These are phyloP conservation scores for Tanozyma kutaoensis DNA, from an alignment of 805 yeast genomes.

Conservation along the genomic window DNA sequence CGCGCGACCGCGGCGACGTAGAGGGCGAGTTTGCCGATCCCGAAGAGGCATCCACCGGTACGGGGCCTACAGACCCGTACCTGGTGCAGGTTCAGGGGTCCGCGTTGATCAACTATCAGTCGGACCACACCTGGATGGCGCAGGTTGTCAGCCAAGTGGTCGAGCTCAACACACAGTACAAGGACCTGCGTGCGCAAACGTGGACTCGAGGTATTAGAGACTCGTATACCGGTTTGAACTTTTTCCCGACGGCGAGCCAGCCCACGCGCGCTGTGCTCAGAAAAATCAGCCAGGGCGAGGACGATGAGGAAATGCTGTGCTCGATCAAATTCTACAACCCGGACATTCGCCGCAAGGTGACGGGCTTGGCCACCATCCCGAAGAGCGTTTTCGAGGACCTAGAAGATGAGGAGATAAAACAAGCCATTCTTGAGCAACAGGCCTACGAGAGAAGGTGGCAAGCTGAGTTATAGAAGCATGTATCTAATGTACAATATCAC, in stretches of 20 bases:
- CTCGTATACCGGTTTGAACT: conserved; percentile 70
- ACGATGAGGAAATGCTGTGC: conserved; percentile 21
- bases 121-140: conserved; percentile 71
- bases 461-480: conserved; percentile 1
- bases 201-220: conserved; percentile 55
- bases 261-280: conserved; percentile 32
- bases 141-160: conserved; percentile 74
- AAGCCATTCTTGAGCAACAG: conserved; percentile 54
- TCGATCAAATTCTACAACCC: conserved; percentile 28
- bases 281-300: conserved; percentile 11
- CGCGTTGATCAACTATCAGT: conserved; percentile 27
- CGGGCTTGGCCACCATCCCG: conserved; percentile 56
- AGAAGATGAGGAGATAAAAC: conserved; percentile 37
- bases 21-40: conserved; percentile 67
- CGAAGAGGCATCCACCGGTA: conserved; percentile 22
- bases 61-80: conserved; percentile 7
- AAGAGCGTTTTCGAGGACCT: conserved; percentile 42
- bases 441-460: conserved; percentile 22
- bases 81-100: conserved; percentile 24
- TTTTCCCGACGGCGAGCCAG: conserved; percentile 66
- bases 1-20: conserved; percentile 46
- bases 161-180: conserved; percentile 52
- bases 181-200: conserved; percentile 42
- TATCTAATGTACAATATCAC: too few species aligned
- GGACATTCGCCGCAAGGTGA: conserved; percentile 35